phyloP scores from a whole-genome alignment of 2,329 filamentous ascomycete genomes.

The Aspergillus transmontanensis region DNA sequence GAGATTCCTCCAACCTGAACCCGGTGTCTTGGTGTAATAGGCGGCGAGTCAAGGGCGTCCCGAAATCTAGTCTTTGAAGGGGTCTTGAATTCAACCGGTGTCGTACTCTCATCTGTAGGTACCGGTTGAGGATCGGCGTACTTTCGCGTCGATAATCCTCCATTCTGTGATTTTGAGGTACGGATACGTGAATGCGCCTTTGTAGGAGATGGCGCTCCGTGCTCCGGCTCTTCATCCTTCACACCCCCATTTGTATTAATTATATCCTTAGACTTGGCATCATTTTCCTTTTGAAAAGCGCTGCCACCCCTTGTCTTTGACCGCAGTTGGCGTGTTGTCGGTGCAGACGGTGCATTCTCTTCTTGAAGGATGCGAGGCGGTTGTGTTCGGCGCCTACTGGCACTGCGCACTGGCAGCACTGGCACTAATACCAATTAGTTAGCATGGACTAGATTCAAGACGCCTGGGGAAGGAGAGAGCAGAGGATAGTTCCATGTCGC shows the following conservation, averaged over 20 bases:
- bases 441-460: conserved; percentile 3
- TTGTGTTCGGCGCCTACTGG: conserved; percentile 53
- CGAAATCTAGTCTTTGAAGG: conserved; percentile 64
- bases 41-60: conserved; percentile 72
- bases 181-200: conserved; percentile 51
- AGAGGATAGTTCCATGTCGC: conserved; percentile 16
- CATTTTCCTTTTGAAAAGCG: conserved; percentile 32
- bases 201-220: conserved; percentile 48
- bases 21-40: conserved; percentile 80
- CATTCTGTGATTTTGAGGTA: conserved; percentile 41
- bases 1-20: conserved; percentile 76
- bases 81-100: conserved; percentile 47
- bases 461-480: conserved; percentile 2
- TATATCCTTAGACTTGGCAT: conserved; percentile 21
- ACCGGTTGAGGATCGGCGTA: conserved; percentile 5
- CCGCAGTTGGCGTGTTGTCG: conserved; percentile 35
- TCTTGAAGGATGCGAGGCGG: conserved; percentile 44
- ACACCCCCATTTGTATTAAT: conserved; percentile 43
- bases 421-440: conserved; percentile 20
- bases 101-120: conserved; percentile 47
- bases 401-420: conserved; percentile 38
- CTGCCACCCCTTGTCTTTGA: conserved; percentile 37
- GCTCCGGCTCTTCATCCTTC: conserved; percentile 51
- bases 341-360: conserved; percentile 25
- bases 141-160: conserved; percentile 24